phyloP scores from a whole-genome alignment of 345 rosid genomes.

The Citropsis articulata region DNA sequence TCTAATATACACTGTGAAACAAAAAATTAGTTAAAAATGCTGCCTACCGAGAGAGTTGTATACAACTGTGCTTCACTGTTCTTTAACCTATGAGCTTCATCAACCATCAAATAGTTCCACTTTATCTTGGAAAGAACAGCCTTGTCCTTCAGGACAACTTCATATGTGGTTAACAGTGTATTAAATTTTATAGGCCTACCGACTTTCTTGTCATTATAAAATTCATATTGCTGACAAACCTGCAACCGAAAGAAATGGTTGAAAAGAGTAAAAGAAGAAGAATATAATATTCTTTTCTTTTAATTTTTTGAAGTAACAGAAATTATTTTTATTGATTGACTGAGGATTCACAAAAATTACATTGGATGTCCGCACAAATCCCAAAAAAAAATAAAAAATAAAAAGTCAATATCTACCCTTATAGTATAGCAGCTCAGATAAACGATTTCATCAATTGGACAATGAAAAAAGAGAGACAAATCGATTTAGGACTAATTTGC shows the following conservation, averaged over 20 bases:
- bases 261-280: background rate
- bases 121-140: conserved; percentile 87
- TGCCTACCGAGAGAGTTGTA: conserved; percentile 77
- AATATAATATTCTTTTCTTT: background rate
- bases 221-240: conserved; percentile 98
- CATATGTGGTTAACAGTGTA: conserved; percentile 89
- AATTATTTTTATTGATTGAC: background rate
- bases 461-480: background rate
- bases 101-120: conserved; percentile 99
- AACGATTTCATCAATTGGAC: background rate
- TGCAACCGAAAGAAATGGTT: conserved; percentile 27
- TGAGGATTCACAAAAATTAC: background rate
- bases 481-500: background rate
- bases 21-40: conserved; percentile 14
- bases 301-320: background rate
- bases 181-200: conserved; percentile 88
- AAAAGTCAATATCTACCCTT: background rate
- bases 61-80: conserved; percentile 98
- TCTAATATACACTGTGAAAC: conserved; percentile 4
- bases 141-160: conserved; percentile 96
- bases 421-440: background rate
- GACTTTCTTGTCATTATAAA: conserved; percentile 79
- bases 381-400: background rate
- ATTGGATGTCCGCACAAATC: background rate
- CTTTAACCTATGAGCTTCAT: conserved; percentile 98